Conservation (phyloP, 2,329 filamentous ascomycete genomes). For the Eurotiales sp. region DNA sequence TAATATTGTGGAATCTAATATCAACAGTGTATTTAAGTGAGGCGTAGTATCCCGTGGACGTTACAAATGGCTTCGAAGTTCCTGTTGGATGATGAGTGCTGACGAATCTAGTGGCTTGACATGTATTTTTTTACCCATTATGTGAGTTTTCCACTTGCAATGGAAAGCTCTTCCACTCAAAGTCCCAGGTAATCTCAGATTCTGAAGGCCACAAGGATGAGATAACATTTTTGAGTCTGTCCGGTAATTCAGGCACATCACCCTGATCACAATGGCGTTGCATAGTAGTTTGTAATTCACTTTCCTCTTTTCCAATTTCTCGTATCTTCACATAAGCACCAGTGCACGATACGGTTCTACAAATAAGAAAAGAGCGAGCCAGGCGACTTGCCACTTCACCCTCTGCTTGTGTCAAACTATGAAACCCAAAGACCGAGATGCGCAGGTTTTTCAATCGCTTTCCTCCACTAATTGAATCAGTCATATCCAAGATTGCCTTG, state of each 20-base stretch:
- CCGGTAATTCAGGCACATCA: not conserved
- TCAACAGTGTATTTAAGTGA: too few relatives aligned
- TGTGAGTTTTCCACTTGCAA: too few relatives aligned
- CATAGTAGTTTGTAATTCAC: not conserved
- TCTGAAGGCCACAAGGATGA: not conserved
- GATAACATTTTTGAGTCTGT: not conserved
- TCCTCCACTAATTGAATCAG: constrained; percentile 1
- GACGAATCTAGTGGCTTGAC: too few relatives aligned
- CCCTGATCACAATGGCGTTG: not conserved
- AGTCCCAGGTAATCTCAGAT: not conserved
- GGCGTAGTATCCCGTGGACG: too few relatives aligned
- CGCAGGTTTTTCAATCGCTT: constrained; percentile 1
- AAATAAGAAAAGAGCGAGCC: not conserved
- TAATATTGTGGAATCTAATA: too few relatives aligned
- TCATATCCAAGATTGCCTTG: constrained; percentile 13
- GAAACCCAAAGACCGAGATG: not conserved
- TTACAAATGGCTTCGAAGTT: too few relatives aligned
- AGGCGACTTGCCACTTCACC: constrained; percentile 2
- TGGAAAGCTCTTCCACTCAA: constrained; percentile 5
- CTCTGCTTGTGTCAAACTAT: not conserved
- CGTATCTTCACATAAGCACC: constrained; percentile 1
- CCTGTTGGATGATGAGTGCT: too few relatives aligned
- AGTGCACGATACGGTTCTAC: not conserved
- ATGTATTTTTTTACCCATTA: too few relatives aligned
- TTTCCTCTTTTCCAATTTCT: not conserved